Conservation (phyloP, 257 asterid species). For the Solanum arcanum region DNA sequence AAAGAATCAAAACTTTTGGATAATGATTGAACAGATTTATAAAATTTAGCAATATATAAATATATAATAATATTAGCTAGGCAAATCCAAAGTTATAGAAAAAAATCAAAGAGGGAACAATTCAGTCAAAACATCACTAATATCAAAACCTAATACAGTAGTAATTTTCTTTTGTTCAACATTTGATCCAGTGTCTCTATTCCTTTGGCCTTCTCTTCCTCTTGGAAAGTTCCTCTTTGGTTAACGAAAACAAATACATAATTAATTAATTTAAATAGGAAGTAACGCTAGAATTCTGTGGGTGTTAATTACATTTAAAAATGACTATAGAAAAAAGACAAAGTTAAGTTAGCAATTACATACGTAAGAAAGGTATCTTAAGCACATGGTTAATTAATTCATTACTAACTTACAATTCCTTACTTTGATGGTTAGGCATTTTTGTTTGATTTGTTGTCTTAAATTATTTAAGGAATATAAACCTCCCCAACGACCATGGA, state of each 20-base stretch:
- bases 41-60: neutral
- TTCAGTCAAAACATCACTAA: conserved; percentile 8
- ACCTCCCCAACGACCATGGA: conserved; percentile 16
- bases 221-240: conserved; percentile 7
- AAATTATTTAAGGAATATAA: neutral
- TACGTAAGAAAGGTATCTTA: conserved; percentile 14
- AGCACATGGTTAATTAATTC: conserved; percentile 29
- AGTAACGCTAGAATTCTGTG: neutral
- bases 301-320: neutral
- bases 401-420: conserved; percentile 10
- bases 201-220: conserved; percentile 33
- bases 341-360: neutral
- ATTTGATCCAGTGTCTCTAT: conserved; percentile 31
- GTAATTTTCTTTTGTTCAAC: conserved; percentile 2
- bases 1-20: neutral
- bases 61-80: neutral
- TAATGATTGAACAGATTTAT: conserved; percentile 26
- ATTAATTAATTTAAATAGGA: neutral
- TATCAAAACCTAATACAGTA: conserved; percentile 4
- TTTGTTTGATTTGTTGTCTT: conserved; percentile 54
- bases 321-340: neutral
- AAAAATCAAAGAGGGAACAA: neutral
- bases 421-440: conserved; percentile 38
- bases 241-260: neutral
- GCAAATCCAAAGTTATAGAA: neutral